Percentiles rank a stretch among this genome's conserved stretches.
These are phyloP conservation scores for Epichloe elymi DNA, from an alignment of 2,329 filamentous ascomycete genomes.

Conservation along the genomic window DNA sequence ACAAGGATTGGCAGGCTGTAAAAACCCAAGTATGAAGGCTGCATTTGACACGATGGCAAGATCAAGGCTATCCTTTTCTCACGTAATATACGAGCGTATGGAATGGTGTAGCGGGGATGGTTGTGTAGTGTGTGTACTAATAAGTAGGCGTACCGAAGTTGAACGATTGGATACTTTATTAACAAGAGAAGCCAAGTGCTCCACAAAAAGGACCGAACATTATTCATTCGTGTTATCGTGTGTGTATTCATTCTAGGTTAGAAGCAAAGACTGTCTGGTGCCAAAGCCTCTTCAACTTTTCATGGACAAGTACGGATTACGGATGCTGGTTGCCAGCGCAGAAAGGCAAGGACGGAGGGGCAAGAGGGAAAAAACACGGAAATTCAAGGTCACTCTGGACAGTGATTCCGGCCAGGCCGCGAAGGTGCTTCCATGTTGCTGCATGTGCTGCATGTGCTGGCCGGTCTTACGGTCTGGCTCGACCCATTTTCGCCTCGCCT, in stretches of 20 bases:
- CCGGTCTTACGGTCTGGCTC: background rate
- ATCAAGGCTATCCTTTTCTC: background rate
- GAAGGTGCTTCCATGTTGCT: background rate
- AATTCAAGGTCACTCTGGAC: background rate
- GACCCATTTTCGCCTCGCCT: too few relatives aligned
- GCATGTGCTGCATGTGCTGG: too few relatives aligned
- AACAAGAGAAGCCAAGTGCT: background rate
- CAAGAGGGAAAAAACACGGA: background rate
- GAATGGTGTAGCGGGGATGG: background rate
- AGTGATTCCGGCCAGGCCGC: conserved; percentile 3
- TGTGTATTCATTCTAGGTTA: too few relatives aligned
- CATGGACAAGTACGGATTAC: too few relatives aligned
- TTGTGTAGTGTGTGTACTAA: background rate
- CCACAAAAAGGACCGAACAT: background rate
- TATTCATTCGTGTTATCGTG: background rate
- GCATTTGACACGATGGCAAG: background rate
- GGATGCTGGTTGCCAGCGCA: too few relatives aligned
- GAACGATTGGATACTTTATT: background rate
- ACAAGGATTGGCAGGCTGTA: background rate
- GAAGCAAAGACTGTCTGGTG: too few relatives aligned
- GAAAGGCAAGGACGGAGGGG: too few relatives aligned
- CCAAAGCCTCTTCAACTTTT: too few relatives aligned
- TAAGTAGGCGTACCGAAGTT: background rate
- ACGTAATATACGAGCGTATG: background rate
- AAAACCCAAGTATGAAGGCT: background rate